Base-by-base conservation (phyloP, 192 early-diverging fungal species). In the Coemansia sp. region DNA sequence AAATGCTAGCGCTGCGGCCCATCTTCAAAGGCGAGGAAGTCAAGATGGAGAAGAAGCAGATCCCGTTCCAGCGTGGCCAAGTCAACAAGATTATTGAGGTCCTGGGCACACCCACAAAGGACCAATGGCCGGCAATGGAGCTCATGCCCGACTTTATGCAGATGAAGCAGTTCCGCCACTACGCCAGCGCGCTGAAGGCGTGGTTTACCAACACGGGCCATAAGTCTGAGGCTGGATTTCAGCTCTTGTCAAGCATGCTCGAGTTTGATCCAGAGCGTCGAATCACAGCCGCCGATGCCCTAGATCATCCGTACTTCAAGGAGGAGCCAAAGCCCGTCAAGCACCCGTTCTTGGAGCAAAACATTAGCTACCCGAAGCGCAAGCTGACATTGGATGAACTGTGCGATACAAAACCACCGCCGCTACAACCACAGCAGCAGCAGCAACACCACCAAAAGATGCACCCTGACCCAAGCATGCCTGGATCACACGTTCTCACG, bases 21-120 rank as follows among this genome's bases (percentile, higher is more conserved):
- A 87, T 98, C 11, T 89, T 98, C 53, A 93, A 93, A 53, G 96
- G 96, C 55, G 94, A 95, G 69, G 87, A 87, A 56, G 93, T 84
- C 12, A 90, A 92, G 63, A 88, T 90, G 72, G 89, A 92, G 65
- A 90, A 90, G 52, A 92, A 92, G 69, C 85, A 83, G 37, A 85
- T 92, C 1, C 90, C 90, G 8, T 92, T 92, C 60, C 90, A 99
- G 65, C 83, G 85, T 56, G 85, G 91, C 59, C 97, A 99, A 62
- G 65, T 98, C 15, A 80, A 76, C 53, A 87, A 89, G 61, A 98
- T 97, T 10, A 86, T 91, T 66, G 87, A 89, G 44, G 83, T 95
- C 15, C 83, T 99, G 10, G 97, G 97, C 7, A 85, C 85, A n/a
- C 95, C 97, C 0, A 91, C 85, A 53, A 79, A 82, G 68, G 90